Evolutionary conservation across 805 yeast species (phyloP).

Genomic region (Starmerella geochares): DNA sequence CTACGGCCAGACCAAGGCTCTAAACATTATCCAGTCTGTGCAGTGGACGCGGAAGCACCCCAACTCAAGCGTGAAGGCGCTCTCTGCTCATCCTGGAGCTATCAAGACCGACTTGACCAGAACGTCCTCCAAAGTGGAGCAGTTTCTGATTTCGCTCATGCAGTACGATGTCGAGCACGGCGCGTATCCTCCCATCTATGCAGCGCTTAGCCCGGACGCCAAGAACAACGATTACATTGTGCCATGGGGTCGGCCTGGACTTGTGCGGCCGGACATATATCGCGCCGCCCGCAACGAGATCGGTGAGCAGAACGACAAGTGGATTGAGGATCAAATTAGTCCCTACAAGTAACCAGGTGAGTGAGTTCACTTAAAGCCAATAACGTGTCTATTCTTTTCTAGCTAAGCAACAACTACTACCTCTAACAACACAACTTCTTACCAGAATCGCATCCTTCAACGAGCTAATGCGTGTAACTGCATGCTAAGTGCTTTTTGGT

Average conservation of each 20-base stretch:
- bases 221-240: slow-evolving; percentile 34
- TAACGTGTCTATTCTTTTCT: too few relatives aligned
- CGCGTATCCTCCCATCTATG: slow-evolving; percentile 38
- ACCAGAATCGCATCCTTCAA: too few relatives aligned
- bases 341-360: not conserved
- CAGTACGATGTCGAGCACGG: slow-evolving; percentile 32
- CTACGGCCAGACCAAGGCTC: slow-evolving; percentile 41
- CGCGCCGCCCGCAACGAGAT: slow-evolving; percentile 30
- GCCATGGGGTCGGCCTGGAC: slow-evolving; percentile 39
- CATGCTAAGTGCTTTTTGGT: too few relatives aligned
- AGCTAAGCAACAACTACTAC: too few relatives aligned
- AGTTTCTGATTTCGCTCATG: slow-evolving; percentile 5
- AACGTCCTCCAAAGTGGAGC: slow-evolving; percentile 11
- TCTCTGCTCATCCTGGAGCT: slow-evolving; percentile 38
- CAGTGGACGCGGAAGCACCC: slow-evolving; percentile 33
- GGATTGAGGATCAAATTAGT: slow-evolving; percentile 23
- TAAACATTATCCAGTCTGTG: slow-evolving; percentile 33
- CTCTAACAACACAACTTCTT: too few relatives aligned
- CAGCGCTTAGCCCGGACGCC: slow-evolving; percentile 35
- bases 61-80: slow-evolving; percentile 29
- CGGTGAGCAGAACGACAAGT: slow-evolving; percentile 33
- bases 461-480: too few relatives aligned
- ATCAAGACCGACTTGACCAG: slow-evolving; percentile 34
- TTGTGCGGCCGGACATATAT: slow-evolving; percentile 33
- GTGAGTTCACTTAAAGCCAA: too few relatives aligned